A percentile compares a stretch with the other conserved stretches of the same genome.
Evolutionary conservation across 139 green algal genomes (phyloP).

Genomic region (Deuterostichococcus epilithicus): DNA sequence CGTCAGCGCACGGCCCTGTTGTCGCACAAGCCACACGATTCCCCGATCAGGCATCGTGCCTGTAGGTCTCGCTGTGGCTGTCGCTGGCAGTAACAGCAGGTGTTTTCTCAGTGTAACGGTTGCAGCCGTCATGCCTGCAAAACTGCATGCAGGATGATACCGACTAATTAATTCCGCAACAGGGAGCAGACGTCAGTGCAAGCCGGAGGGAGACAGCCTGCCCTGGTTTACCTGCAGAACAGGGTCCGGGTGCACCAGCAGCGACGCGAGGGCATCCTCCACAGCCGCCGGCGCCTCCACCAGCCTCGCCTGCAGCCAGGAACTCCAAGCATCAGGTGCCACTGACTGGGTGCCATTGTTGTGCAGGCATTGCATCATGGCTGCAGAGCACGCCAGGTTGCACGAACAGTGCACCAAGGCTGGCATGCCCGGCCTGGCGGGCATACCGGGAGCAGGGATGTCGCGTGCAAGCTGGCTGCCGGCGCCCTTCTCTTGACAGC

Average conservation of each 20-base stretch:
- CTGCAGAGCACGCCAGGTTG: no score
- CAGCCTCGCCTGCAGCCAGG: conserved; percentile 47
- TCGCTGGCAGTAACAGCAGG: no score
- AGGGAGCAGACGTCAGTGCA: not conserved
- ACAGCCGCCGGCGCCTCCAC: conserved; percentile 85
- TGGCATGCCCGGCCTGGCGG: no score
- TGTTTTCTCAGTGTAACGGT: no score
- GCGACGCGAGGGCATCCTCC: conserved; percentile 84
- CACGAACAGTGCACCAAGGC: no score
- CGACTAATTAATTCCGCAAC: not conserved
- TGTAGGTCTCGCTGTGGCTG: no score
- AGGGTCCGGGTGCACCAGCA: conserved; percentile 66
- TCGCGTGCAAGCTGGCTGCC: not conserved
- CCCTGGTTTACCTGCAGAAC: conserved; percentile 22
- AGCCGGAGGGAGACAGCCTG: not conserved
- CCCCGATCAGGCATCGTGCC: no score
- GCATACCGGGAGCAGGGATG: conserved; percentile 4
- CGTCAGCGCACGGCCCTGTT: conserved; percentile 57
- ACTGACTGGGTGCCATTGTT: no score
- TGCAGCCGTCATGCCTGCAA: no score
- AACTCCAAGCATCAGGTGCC: not conserved
- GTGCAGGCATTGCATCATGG: no score
- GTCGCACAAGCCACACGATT: not conserved
- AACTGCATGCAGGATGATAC: not conserved
- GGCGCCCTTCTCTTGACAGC: not conserved